Conservation (phyloP, 345 rosid genomes). For the Microcos paniculata region DNA sequence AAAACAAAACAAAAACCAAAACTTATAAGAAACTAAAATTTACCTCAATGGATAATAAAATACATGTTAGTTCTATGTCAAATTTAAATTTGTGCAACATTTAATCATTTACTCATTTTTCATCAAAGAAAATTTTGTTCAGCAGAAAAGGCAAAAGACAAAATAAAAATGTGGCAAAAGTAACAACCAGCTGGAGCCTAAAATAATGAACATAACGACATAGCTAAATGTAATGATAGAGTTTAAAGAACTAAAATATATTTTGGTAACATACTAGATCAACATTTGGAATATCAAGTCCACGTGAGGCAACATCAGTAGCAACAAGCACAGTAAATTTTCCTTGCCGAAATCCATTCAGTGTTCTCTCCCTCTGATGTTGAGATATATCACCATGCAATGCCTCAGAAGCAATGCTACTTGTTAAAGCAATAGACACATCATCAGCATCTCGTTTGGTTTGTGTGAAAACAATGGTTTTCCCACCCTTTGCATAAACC, state of each 20-base stretch:
- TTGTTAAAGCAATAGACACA: constrained; percentile 76
- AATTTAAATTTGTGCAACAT: neutral
- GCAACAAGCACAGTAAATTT: constrained; percentile 97
- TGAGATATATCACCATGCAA: constrained; percentile 98
- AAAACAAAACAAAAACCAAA: neutral
- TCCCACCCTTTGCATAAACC: constrained; percentile 98
- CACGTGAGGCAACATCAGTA: constrained; percentile 97
- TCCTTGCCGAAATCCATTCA: constrained; percentile 90
- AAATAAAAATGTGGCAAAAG: neutral
- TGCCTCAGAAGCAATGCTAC: constrained; percentile 89
- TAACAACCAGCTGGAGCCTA: neutral
- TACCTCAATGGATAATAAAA: neutral
- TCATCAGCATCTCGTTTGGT: constrained; percentile 98
- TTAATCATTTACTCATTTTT: neutral
- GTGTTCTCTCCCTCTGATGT: constrained; percentile 98
- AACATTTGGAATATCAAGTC: constrained; percentile 97
- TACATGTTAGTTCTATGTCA: neutral
- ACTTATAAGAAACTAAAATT: neutral
- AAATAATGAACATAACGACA: neutral
- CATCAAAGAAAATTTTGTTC: neutral
- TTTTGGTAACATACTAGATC: constrained; percentile 64
- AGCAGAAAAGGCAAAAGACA: neutral
- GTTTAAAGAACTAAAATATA: neutral
- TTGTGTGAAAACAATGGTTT: constrained; percentile 95
- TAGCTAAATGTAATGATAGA: neutral